Percentiles rank a stretch among this genome's conserved stretches.
Conservation (phyloP, 257 asterid species). For the Linderniella brevidens region DNA sequence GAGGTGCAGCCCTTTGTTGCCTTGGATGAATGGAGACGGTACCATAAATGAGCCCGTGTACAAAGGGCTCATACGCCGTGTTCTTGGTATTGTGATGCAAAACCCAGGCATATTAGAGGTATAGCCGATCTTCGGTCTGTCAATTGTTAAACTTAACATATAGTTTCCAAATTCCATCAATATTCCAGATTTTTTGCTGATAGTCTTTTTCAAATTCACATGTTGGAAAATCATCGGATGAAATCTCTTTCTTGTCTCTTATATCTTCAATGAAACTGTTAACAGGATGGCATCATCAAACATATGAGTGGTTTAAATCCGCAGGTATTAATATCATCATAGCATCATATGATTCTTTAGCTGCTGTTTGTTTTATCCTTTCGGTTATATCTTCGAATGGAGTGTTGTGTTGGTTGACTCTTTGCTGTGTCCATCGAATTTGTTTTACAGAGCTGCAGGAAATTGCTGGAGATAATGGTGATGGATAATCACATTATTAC, state of each 20-base stretch:
- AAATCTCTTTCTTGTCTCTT: conserved; percentile 1
- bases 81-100: conserved; percentile 77
- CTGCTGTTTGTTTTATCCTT: not conserved
- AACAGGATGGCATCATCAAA: conserved; percentile 56
- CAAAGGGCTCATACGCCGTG: conserved; percentile 70
- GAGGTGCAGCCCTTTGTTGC: conserved; percentile 42
- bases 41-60: conserved; percentile 55
- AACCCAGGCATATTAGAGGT: conserved; percentile 92
- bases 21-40: conserved; percentile 94
- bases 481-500: conserved; percentile 49
- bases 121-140: conserved; percentile 19
- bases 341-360: not conserved
- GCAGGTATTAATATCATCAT: conserved; percentile 36
- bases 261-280: conserved; percentile 8
- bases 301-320: conserved; percentile 69
- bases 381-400: conserved; percentile 4
- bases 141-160: conserved; percentile 4
- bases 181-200: conserved; percentile 5
- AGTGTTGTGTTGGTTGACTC: conserved; percentile 1
- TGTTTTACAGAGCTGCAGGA: conserved; percentile 72
- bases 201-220: not conserved
- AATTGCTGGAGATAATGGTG: conserved; percentile 45
- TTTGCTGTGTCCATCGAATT: not conserved
- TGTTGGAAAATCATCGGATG: not conserved
- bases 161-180: conserved; percentile 2